A percentile compares a stretch with the other conserved stretches of the same genome.
Conservation (phyloP, 1,139 yeast species). For the Taiozyma sp. region DNA sequence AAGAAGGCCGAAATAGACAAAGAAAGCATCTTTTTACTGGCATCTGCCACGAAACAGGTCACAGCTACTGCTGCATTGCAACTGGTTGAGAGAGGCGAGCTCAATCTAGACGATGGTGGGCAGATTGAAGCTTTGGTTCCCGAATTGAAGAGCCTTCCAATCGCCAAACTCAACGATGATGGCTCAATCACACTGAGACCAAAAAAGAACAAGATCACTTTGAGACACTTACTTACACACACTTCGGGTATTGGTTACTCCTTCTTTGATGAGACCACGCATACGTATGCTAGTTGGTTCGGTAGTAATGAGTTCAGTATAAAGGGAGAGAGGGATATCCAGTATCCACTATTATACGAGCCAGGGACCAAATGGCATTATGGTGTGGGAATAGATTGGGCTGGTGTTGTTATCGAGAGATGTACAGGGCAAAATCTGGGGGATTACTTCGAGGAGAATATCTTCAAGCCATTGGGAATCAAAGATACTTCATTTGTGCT, state of each 20-base stretch:
- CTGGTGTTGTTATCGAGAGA: slow-evolving; percentile 41
- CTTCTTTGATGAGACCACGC: slow-evolving; percentile 30
- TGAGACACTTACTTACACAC: slow-evolving; percentile 44
- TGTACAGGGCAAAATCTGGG: slow-evolving; percentile 40
- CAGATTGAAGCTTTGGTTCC: slow-evolving; percentile 35
- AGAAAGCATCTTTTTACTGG: slow-evolving; percentile 34
- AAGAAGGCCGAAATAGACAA: slow-evolving; percentile 18
- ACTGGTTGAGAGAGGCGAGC: slow-evolving; percentile 39
- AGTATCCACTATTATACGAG: slow-evolving; percentile 39
- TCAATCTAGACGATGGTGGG: slow-evolving; percentile 37
- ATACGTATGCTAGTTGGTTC: slow-evolving; percentile 19
- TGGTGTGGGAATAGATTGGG: slow-evolving; percentile 50
- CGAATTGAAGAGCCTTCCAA: slow-evolving; percentile 35
- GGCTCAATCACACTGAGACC: slow-evolving; percentile 27
- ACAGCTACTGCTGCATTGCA: slow-evolving; percentile 43
- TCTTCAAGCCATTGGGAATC: slow-evolving; percentile 40
- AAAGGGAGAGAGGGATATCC: slow-evolving; percentile 14
- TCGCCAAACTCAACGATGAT: slow-evolving; percentile 32
- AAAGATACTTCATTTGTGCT: slow-evolving; percentile 17
- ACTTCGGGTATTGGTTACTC: slow-evolving; percentile 48
- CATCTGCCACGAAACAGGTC: slow-evolving; percentile 46
- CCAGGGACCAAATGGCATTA: slow-evolving; percentile 50
- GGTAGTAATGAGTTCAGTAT: slow-evolving; percentile 21
- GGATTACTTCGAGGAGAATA: slow-evolving; percentile 32
- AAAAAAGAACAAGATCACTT: slow-evolving; percentile 38